phyloP scores from a whole-genome alignment of 305 asterid species.

The Solanum hybrid region DNA sequence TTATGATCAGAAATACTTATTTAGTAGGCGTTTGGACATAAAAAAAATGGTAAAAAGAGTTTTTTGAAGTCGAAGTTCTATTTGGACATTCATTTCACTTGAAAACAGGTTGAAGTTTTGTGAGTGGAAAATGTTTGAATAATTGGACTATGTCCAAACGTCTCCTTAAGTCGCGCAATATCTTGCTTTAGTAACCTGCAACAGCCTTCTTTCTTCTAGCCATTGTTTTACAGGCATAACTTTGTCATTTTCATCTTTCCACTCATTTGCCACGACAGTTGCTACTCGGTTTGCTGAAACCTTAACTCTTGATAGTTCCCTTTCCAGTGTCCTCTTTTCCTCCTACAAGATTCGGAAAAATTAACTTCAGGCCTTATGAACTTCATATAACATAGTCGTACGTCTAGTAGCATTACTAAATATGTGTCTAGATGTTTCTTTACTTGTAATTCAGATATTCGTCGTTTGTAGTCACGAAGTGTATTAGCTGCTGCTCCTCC shows the following conservation, averaged over 20 bases:
- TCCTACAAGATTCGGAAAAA: constrained; percentile 35
- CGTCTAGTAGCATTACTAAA: not conserved
- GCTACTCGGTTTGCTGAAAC: constrained; percentile 84
- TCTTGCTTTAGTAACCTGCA: constrained; percentile 37
- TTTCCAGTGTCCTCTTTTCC: constrained; percentile 75
- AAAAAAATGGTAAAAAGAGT: not conserved
- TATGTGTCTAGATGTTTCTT: not conserved
- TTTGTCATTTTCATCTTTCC: constrained; percentile 88
- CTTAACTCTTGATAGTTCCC: constrained; percentile 83
- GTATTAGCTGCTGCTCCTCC: constrained; percentile 83
- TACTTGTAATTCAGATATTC: constrained; percentile 64
- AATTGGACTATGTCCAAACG: not conserved
- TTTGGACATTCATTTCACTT: not conserved
- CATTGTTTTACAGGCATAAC: constrained; percentile 97
- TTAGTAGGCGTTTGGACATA: not conserved
- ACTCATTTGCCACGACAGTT: constrained; percentile 76
- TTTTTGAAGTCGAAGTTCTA: not conserved
- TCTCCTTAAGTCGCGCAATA: not conserved
- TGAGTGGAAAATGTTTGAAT: not conserved
- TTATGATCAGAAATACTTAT: not conserved
- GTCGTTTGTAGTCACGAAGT: constrained; percentile 59
- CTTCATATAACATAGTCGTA: not conserved
- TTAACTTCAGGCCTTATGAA: not conserved
- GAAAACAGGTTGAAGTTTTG: not conserved
- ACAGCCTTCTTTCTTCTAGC: constrained; percentile 79